Evolutionary conservation across 2,329 filamentous ascomycete genomes (phyloP).

Genomic region (Colletotrichum filicis): DNA sequence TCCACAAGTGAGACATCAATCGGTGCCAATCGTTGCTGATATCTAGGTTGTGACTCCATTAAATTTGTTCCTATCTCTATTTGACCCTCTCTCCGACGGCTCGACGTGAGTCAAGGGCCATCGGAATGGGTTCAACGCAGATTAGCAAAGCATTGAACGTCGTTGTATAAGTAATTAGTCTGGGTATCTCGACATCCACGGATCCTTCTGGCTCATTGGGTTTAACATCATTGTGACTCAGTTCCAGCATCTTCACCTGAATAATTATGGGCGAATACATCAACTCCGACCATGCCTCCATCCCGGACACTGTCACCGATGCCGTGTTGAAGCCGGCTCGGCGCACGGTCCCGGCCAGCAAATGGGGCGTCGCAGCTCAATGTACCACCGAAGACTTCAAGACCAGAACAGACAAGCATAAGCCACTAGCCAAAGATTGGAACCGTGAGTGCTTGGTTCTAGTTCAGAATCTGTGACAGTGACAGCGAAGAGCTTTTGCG

Average conservation of each 20-base stretch:
- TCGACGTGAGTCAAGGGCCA: neutral
- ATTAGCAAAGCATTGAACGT: neutral
- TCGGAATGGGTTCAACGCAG: neutral
- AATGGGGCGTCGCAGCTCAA: conserved; percentile 6
- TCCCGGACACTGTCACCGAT: neutral
- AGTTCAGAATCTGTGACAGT: neutral
- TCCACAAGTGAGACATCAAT: neutral
- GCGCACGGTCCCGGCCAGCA: neutral
- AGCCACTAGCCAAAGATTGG: neutral
- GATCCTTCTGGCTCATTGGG: neutral
- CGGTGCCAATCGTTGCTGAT: neutral
- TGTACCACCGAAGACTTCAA: conserved; percentile 8
- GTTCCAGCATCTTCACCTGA: neutral
- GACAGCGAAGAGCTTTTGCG: neutral
- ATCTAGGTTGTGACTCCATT: neutral
- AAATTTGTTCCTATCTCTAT: neutral
- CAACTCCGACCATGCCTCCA: neutral
- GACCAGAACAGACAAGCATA: neutral
- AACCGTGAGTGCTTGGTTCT: neutral
- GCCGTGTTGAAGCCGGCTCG: neutral
- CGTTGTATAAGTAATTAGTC: neutral
- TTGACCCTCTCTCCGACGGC: neutral
- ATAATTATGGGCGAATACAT: neutral
- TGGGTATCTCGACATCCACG: neutral
- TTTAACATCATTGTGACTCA: no score